Evolutionary conservation across 2,329 filamentous ascomycete genomes (phyloP).

Genomic region (Apiospora koreana): DNA sequence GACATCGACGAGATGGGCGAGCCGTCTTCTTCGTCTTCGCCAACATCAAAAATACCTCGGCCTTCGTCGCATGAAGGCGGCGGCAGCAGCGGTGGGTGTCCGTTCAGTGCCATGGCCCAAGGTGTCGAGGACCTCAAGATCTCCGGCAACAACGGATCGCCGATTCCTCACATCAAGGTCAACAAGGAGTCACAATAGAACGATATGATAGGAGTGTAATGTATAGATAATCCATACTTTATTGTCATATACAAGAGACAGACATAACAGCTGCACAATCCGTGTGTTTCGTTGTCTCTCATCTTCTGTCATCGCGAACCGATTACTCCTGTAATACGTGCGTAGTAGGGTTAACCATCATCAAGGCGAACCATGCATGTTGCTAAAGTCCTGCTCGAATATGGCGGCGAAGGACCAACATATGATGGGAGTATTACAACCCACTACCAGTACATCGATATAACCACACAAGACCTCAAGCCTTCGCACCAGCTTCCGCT

Average conservation of each 20-base stretch:
- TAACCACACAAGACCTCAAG: no score
- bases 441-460: no score
- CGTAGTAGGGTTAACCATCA: neutral
- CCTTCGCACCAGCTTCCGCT: no score
- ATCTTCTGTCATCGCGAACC: neutral
- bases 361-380: neutral
- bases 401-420: neutral
- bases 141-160: neutral
- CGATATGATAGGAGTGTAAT: neutral
- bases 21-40: neutral
- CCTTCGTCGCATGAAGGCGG: slow-evolving; percentile 8
- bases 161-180: neutral
- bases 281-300: neutral
- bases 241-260: no score
- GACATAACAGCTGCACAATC: neutral
- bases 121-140: slow-evolving; percentile 21
- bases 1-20: slow-evolving; percentile 34
- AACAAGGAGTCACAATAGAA: neutral
- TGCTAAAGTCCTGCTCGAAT: neutral
- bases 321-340: neutral
- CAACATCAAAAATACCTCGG: slow-evolving; percentile 17
- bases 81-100: slow-evolving; percentile 23
- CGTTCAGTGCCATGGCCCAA: slow-evolving; percentile 26
- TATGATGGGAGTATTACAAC: neutral
- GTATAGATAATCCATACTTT: no score